phyloP scores from a whole-genome alignment of 257 asterid species.

The Nicotiana tabacum region DNA sequence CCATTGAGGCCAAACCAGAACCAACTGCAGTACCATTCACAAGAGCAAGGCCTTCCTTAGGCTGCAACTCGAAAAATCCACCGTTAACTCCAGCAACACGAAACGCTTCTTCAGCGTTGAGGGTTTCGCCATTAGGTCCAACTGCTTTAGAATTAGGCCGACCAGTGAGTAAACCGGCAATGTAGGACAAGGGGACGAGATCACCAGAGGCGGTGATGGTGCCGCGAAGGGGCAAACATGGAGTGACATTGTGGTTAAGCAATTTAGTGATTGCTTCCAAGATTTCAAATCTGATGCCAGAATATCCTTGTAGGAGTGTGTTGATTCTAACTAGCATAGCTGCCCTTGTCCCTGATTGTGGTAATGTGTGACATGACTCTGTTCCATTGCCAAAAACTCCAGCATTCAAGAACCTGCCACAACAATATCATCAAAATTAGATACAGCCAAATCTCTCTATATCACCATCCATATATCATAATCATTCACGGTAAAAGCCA shows the following conservation, averaged over 20 bases:
- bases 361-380: constrained; percentile 37
- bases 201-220: constrained; percentile 49
- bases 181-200: constrained; percentile 49
- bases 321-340: constrained; percentile 56
- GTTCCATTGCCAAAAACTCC: constrained; percentile 46
- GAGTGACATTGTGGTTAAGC: constrained; percentile 44
- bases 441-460: neutral
- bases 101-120: constrained; percentile 40
- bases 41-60: constrained; percentile 51
- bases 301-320: constrained; percentile 53
- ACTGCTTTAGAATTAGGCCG: constrained; percentile 44
- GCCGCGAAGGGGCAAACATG: constrained; percentile 51
- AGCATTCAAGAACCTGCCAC: constrained; percentile 42
- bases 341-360: constrained; percentile 48
- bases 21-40: constrained; percentile 54
- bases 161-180: constrained; percentile 44
- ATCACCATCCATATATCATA: too few relatives aligned
- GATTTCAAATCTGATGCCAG: constrained; percentile 52
- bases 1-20: constrained; percentile 49
- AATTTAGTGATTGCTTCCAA: constrained; percentile 46
- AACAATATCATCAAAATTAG: neutral
- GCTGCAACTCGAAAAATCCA: constrained; percentile 47
- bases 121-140: constrained; percentile 37
- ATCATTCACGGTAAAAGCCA: too few relatives aligned
- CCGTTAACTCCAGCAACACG: constrained; percentile 27